A percentile compares a stretch with the other conserved stretches of the same genome.
phyloP scores from a whole-genome alignment of 1,284 basidiomycete species.

The Tremellales sp. region DNA sequence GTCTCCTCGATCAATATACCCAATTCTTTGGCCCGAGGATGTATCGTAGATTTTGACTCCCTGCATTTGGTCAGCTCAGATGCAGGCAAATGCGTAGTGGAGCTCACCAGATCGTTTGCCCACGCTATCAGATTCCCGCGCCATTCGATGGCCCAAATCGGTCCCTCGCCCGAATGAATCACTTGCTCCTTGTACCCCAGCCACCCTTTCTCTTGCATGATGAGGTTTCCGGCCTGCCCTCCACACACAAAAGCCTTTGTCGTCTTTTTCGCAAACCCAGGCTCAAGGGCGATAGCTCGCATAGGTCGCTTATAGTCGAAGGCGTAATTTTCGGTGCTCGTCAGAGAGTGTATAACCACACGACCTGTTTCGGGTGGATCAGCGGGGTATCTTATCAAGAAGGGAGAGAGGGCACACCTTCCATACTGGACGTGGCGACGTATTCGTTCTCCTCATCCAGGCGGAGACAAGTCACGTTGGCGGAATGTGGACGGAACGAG shows the following conservation, averaged over 20 bases:
- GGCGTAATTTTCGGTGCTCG: slow-evolving; percentile 73
- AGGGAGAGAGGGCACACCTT: slow-evolving; percentile 60
- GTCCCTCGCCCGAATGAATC: slow-evolving; percentile 84
- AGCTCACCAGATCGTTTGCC: slow-evolving; percentile 82
- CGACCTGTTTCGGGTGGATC: slow-evolving; percentile 57
- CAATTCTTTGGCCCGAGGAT: slow-evolving; percentile 71
- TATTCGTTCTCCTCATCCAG: slow-evolving; percentile 85
- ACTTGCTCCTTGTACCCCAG: slow-evolving; percentile 87
- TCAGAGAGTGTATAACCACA: slow-evolving; percentile 81
- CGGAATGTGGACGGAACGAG: slow-evolving; percentile 88
- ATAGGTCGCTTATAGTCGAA: slow-evolving; percentile 94
- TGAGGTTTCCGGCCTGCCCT: slow-evolving; percentile 82
- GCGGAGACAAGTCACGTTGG: slow-evolving; percentile 78
- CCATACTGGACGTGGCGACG: slow-evolving; percentile 87
- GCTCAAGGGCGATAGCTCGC: slow-evolving; percentile 84
- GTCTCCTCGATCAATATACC: slow-evolving; percentile 76
- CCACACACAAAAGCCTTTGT: slow-evolving; percentile 88
- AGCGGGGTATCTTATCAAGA: neutral
- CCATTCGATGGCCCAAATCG: slow-evolving; percentile 92
- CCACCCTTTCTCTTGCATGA: slow-evolving; percentile 93
- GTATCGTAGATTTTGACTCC: slow-evolving; percentile 95
- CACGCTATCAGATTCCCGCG: slow-evolving; percentile 82
- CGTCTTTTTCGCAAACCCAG: slow-evolving; percentile 75
- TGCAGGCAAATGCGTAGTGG: neutral
- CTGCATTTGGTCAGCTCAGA: slow-evolving; percentile 47